These are phyloP conservation scores for Epichloe aotearoae DNA, from an alignment of 2,329 filamentous ascomycete species.

Conservation along the genomic window DNA sequence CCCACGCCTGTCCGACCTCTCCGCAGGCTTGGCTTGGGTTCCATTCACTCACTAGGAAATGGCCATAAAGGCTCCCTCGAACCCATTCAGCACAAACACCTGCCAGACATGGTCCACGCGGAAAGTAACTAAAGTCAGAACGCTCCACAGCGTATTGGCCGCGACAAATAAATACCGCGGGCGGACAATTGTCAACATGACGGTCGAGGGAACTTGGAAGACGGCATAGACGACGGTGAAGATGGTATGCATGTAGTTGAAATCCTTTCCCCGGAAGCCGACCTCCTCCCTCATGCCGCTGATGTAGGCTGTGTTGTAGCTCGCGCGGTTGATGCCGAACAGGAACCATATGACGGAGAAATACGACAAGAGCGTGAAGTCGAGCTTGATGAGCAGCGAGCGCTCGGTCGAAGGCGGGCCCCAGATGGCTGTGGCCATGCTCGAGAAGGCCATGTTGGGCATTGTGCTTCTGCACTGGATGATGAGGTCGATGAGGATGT, in stretches of 20 bases:
- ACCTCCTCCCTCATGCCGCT: conserved; percentile 27
- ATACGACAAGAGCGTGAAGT: conserved; percentile 28
- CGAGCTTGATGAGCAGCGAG: conserved; percentile 24
- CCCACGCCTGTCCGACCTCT: too few relatives aligned
- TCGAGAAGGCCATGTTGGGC: not conserved
- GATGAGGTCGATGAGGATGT: not conserved
- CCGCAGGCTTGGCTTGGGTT: too few relatives aligned
- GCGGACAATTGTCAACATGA: conserved; percentile 13
- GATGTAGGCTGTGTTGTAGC: conserved; percentile 29
- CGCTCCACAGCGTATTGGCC: conserved; percentile 29
- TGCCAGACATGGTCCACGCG: conserved; percentile 28
- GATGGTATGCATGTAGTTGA: conserved; percentile 24
- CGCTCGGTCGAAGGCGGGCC: conserved; percentile 8
- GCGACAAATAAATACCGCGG: conserved; percentile 29
- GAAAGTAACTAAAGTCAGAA: conserved; percentile 29
- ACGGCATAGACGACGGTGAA: conserved; percentile 28
- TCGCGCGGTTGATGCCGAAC: conserved; percentile 30
- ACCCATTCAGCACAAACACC: conserved; percentile 28
- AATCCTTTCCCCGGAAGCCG: conserved; percentile 24
- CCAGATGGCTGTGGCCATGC: not conserved
- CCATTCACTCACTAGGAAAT: conserved; percentile 24
- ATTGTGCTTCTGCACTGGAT: not conserved
- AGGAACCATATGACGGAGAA: conserved; percentile 34
- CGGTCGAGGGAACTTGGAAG: conserved; percentile 30
- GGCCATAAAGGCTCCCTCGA: conserved; percentile 30